A percentile compares a stretch with the other conserved stretches of the same genome.
These are phyloP conservation scores for Aaosphaeria arxii DNA, from an alignment of 2,329 filamentous ascomycete genomes.

Conservation along the genomic window DNA sequence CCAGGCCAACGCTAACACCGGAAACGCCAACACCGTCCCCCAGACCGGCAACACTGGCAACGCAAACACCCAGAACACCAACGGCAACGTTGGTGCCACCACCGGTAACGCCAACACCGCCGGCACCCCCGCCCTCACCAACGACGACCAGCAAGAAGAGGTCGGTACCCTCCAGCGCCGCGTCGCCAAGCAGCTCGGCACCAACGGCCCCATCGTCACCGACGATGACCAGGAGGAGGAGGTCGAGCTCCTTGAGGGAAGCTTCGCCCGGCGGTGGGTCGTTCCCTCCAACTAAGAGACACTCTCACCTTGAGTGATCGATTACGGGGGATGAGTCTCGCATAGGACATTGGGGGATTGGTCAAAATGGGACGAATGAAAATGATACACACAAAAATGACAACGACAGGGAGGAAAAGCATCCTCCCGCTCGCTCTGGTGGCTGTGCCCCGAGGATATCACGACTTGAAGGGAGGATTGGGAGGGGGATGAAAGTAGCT, in stretches of 20 bases:
- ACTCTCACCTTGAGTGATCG: too few relatives aligned
- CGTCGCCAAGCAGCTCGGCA: slow-evolving; percentile 9
- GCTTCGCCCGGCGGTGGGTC: not conserved
- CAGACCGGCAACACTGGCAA: not conserved
- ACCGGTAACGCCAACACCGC: not conserved
- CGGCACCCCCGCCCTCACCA: not conserved
- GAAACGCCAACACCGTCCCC: not conserved
- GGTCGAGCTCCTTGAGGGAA: slow-evolving; percentile 15
- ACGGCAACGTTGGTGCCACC: not conserved
- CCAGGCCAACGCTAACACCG: not conserved
- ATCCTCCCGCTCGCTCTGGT: too few relatives aligned
- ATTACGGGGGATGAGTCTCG: too few relatives aligned
- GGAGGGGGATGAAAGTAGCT: too few relatives aligned
- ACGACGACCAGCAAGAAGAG: not conserved
- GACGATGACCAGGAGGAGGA: slow-evolving; percentile 37
- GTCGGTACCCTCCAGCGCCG: slow-evolving; percentile 12
- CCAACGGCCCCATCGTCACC: slow-evolving; percentile 16
- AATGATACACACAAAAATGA: too few relatives aligned
- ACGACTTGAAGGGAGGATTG: too few relatives aligned
- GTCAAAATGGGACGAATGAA: too few relatives aligned
- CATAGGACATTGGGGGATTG: too few relatives aligned
- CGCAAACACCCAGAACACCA: not conserved
- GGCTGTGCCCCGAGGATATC: too few relatives aligned
- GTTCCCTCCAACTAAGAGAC: not conserved
- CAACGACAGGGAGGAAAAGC: too few relatives aligned